Conservation (phyloP, 208 protist genomes). For the Acanthamoeba royreba region DNA sequence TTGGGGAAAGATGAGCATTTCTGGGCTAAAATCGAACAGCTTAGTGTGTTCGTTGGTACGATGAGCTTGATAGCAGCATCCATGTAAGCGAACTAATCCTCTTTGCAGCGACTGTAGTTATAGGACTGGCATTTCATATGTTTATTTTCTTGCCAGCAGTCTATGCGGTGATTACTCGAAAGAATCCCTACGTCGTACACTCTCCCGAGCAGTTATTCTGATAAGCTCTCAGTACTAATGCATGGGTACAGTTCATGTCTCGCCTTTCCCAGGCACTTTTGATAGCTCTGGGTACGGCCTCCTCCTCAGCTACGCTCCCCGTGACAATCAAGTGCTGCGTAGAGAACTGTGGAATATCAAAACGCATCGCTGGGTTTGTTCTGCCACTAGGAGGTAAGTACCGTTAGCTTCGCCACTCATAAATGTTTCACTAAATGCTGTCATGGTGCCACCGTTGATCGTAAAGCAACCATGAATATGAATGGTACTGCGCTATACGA, state of each 20-base stretch:
- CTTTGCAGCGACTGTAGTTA: not conserved
- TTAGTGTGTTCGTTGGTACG: not conserved
- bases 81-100: no score
- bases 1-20: slow-evolving; percentile 7
- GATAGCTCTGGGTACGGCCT: not conserved
- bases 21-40: not conserved
- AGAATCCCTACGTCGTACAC: not conserved
- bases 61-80: no score
- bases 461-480: not conserved
- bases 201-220: no score
- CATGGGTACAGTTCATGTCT: not conserved
- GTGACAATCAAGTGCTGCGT: slow-evolving; percentile 34
- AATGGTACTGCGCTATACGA: slow-evolving; percentile 60
- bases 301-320: slow-evolving; percentile 30
- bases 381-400: not conserved
- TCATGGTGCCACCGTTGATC: no score
- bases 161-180: not conserved
- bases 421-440: not conserved
- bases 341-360: not conserved
- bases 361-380: not conserved
- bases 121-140: not conserved
- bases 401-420: no score
- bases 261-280: not conserved
- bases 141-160: not conserved
- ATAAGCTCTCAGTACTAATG: not conserved